Evolutionary conservation across 108 stramenopile species (phyloP).

Genomic region (Skeletonema costatum): DNA sequence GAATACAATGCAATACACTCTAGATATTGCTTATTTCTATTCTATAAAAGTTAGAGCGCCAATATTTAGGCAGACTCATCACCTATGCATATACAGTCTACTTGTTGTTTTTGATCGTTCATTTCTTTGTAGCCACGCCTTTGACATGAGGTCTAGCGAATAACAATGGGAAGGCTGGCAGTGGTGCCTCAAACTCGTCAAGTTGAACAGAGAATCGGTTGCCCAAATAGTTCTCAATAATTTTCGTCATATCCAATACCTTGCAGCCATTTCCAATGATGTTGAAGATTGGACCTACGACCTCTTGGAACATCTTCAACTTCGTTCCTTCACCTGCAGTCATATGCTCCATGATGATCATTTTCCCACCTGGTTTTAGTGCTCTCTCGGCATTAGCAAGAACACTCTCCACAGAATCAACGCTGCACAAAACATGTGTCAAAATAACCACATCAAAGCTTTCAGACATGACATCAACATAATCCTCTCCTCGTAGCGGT

Average conservation of each 20-base stretch:
- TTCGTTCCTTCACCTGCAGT: slow-evolving; percentile 25
- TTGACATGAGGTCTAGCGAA: slow-evolving; percentile 41
- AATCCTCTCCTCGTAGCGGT: slow-evolving; percentile 45
- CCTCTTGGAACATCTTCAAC: slow-evolving; percentile 22
- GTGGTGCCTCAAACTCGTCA: slow-evolving; percentile 25
- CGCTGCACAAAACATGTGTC: slow-evolving; percentile 59
- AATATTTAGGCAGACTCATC: background rate
- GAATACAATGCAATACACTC: background rate
- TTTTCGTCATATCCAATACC: slow-evolving; percentile 24
- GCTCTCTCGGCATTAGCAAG: slow-evolving; percentile 59
- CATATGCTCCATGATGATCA: slow-evolving; percentile 61
- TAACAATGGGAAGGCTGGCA: slow-evolving; percentile 15
- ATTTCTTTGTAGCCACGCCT: slow-evolving; percentile 39
- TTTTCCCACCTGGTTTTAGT: slow-evolving; percentile 63
- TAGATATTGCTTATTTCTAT: background rate
- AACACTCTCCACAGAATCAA: slow-evolving; percentile 43
- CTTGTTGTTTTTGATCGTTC: background rate
- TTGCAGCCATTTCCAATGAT: slow-evolving; percentile 61
- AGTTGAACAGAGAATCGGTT: slow-evolving; percentile 13
- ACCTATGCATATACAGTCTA: background rate
- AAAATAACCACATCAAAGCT: slow-evolving; percentile 49
- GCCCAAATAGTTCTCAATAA: slow-evolving; percentile 16
- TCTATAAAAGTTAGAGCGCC: background rate
- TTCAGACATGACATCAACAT: slow-evolving; percentile 25
- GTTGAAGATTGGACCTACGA: slow-evolving; percentile 39